Conservation (phyloP, 2,329 filamentous ascomycete genomes). For the Chaetomiaceae sp. region DNA sequence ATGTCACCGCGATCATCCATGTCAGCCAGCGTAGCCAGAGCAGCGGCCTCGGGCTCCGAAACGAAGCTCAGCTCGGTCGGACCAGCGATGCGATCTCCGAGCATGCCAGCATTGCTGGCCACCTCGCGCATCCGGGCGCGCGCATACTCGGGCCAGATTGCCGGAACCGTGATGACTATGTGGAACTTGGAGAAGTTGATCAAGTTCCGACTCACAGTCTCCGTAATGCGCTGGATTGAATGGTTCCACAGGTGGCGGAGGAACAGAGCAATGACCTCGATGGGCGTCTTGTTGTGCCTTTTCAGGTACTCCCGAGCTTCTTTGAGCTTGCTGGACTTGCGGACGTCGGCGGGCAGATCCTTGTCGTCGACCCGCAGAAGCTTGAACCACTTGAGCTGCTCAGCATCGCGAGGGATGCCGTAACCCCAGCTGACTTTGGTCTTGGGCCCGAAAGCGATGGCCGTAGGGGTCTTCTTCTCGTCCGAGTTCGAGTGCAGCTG, state of each 20-base stretch:
- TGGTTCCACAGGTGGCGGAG: slow-evolving; percentile 35
- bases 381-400: slow-evolving; percentile 40
- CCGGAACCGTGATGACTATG: slow-evolving; percentile 41
- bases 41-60: slow-evolving; percentile 44
- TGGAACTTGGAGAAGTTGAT: slow-evolving; percentile 29
- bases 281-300: slow-evolving; percentile 19
- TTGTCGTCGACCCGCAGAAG: slow-evolving; percentile 34
- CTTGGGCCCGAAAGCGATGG: slow-evolving; percentile 23
- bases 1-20: slow-evolving; percentile 18
- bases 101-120: slow-evolving; percentile 34
- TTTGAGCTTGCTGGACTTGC: slow-evolving; percentile 35
- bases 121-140: slow-evolving; percentile 36
- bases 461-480: slow-evolving; percentile 31
- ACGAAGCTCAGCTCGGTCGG: slow-evolving; percentile 35
- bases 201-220: slow-evolving; percentile 23
- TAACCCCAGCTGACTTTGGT: slow-evolving; percentile 32
- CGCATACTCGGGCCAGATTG: slow-evolving; percentile 42
- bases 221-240: slow-evolving; percentile 26
- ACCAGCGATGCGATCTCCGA: slow-evolving; percentile 26
- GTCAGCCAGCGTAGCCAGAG: slow-evolving; percentile 35
- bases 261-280: slow-evolving; percentile 33
- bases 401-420: slow-evolving; percentile 19
- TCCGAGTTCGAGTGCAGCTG: slow-evolving; percentile 26
- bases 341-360: slow-evolving; percentile 29
- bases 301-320: slow-evolving; percentile 9